These are phyloP conservation scores for Achaetomium macrosporum DNA, from an alignment of 2,329 filamentous ascomycete species.

Conservation along the genomic window DNA sequence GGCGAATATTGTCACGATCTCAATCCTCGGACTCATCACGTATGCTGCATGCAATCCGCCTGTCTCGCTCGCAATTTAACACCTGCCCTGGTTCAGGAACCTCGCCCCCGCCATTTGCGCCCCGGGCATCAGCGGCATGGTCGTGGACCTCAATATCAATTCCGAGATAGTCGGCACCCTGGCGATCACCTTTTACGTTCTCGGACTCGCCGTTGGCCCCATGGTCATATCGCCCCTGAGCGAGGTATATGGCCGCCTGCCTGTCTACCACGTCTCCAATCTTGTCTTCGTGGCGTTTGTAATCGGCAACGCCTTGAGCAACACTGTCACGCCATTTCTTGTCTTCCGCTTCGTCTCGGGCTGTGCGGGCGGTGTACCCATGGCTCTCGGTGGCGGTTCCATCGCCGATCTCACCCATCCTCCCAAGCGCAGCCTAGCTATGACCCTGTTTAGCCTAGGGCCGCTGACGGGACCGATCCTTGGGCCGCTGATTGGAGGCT, in stretches of 20 bases:
- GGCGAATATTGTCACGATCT: not conserved
- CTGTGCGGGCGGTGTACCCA: constrained; percentile 1
- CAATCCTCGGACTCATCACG: not conserved
- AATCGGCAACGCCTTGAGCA: constrained; percentile 57
- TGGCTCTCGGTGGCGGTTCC: constrained; percentile 3
- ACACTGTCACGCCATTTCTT: constrained; percentile 43
- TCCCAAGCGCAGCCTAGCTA: not conserved
- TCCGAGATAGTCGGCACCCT: constrained; percentile 35
- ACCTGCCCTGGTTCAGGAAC: not conserved
- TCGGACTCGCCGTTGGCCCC: constrained; percentile 7
- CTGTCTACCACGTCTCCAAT: constrained; percentile 29
- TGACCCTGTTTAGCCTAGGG: not conserved
- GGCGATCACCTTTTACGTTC: constrained; percentile 43
- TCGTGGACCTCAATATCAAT: constrained; percentile 23
- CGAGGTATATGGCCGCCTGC: constrained; percentile 5
- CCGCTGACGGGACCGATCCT: not conserved
- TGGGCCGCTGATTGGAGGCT: not conserved
- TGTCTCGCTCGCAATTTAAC: too few species aligned
- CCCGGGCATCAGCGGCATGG: not conserved
- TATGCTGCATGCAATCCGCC: not conserved
- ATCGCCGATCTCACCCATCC: not conserved
- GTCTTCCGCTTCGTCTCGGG: constrained; percentile 40
- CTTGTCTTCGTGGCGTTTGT: constrained; percentile 54
- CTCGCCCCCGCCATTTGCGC: not conserved
- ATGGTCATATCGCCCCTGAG: not conserved